A percentile compares a stretch with the other conserved stretches of the same genome.
Evolutionary conservation across 192 early-diverging fungal genomes (phyloP).

Genomic region (Coemansia sp.): DNA sequence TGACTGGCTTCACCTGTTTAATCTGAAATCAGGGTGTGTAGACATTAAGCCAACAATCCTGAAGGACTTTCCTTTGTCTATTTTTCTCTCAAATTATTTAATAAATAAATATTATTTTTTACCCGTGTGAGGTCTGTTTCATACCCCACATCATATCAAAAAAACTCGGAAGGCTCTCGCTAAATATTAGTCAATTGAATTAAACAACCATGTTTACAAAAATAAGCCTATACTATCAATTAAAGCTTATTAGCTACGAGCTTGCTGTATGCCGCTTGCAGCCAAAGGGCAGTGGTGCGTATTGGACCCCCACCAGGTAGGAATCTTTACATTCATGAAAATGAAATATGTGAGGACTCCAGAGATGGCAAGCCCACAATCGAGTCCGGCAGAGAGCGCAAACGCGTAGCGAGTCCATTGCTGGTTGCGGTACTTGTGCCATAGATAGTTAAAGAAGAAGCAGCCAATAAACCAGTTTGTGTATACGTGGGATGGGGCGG

Average conservation of each 20-base stretch:
- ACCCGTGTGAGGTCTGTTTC: no score
- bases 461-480: conserved; percentile 59
- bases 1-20: no score
- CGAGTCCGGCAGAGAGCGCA: conserved; percentile 59
- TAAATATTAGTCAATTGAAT: conserved; percentile 1
- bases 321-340: conserved; percentile 37
- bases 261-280: conserved; percentile 9
- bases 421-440: conserved; percentile 62
- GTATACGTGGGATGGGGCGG: conserved; percentile 58
- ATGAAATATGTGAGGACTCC: conserved; percentile 51
- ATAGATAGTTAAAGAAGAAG: conserved; percentile 70
- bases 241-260: background rate
- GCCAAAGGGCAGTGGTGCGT: conserved; percentile 44
- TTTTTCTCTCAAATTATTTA: no score
- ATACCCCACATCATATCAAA: no score
- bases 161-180: no score
- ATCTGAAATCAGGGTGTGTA: no score
- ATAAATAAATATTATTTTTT: no score
- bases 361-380: conserved; percentile 56
- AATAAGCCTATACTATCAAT: background rate
- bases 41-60: no score
- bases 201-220: background rate
- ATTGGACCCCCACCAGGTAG: conserved; percentile 52
- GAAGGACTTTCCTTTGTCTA: no score
- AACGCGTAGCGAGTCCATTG: conserved; percentile 68